phyloP scores from a whole-genome alignment of 2,329 filamentous ascomycete genomes.

The Fusarium zealandicum region DNA sequence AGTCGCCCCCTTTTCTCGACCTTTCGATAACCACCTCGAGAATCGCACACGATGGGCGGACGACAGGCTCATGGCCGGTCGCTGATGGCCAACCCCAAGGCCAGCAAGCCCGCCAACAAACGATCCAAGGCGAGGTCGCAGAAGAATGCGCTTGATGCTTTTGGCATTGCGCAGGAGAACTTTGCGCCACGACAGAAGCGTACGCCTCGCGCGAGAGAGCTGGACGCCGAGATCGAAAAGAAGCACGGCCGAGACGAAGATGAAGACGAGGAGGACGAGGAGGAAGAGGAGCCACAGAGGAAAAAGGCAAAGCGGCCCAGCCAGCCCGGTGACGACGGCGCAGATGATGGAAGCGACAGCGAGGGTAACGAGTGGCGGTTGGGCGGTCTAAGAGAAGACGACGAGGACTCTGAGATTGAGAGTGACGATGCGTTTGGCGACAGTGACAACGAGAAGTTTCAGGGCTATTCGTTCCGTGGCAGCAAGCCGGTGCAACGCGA shows the following conservation, averaged over 20 bases:
- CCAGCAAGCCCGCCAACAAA: conserved; percentile 44
- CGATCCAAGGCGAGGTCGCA: conserved; percentile 58
- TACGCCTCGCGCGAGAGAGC: conserved; percentile 59
- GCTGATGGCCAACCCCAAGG: conserved; percentile 51
- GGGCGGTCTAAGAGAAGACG: conserved; percentile 64
- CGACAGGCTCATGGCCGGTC: conserved; percentile 65
- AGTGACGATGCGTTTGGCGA: conserved; percentile 85
- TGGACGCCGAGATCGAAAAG: conserved; percentile 56
- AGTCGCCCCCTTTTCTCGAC: conserved; percentile 10
- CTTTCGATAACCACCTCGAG: conserved; percentile 2
- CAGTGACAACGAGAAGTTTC: conserved; percentile 85
- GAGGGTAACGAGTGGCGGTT: conserved; percentile 87
- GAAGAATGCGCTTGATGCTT: conserved; percentile 63
- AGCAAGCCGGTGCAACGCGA: conserved; percentile 49
- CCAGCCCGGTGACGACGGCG: conserved; percentile 57
- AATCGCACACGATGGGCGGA: conserved; percentile 58
- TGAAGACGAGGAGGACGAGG: conserved; percentile 60
- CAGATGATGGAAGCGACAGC: conserved; percentile 81
- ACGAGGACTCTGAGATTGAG: conserved; percentile 70
- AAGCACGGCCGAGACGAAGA: conserved; percentile 56
- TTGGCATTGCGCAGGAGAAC: conserved; percentile 63
- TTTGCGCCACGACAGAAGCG: conserved; percentile 56
- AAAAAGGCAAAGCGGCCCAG: conserved; percentile 53
- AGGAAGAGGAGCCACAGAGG: conserved; percentile 53
- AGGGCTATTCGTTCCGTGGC: conserved; percentile 70